A percentile compares a stretch with the other conserved stretches of the same genome.
These are phyloP conservation scores for Chlamydomonas reinhardtii DNA, from an alignment of 163 green algal species.

Conservation along the genomic window DNA sequence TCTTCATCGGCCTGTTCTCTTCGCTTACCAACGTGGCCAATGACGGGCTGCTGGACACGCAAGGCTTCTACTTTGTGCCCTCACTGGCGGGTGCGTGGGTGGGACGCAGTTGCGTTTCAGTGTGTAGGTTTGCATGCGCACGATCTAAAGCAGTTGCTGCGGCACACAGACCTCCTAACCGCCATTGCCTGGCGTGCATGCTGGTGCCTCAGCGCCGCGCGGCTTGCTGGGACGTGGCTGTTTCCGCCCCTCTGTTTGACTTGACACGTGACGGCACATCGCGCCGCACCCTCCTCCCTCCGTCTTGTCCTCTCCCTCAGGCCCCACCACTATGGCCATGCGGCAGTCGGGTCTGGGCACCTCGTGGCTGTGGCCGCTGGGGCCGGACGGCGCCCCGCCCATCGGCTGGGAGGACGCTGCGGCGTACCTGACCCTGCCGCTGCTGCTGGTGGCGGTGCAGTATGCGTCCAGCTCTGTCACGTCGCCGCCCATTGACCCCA, in stretches of 20 bases:
- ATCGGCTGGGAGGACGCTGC: constrained; percentile 86
- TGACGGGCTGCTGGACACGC: constrained; percentile 79
- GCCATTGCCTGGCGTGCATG: no score
- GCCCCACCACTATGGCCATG: constrained; percentile 66
- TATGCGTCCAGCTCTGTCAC: constrained; percentile 84
- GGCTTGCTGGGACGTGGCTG: no score
- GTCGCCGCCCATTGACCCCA: constrained; percentile 69
- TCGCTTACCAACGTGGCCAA: constrained; percentile 65
- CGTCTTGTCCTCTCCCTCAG: not conserved
- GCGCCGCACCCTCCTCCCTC: no score
- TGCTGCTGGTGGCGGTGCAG: constrained; percentile 84
- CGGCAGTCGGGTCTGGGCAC: constrained; percentile 71
- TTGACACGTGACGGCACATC: no score
- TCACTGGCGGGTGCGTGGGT: constrained; percentile 69
- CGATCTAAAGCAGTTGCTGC: no score
- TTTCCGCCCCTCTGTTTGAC: no score
- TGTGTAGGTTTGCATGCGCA: no score
- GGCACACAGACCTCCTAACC: no score
- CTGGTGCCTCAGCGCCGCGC: no score
- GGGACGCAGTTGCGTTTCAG: not conserved
- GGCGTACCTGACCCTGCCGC: constrained; percentile 87
- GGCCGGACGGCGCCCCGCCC: constrained; percentile 82
- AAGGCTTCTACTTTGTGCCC: constrained; percentile 92
- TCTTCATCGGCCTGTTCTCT: constrained; percentile 93
- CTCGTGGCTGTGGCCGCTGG: constrained; percentile 88